Evolutionary conservation across 1,139 yeast species (phyloP).

Genomic region (Pichia sp.): DNA sequence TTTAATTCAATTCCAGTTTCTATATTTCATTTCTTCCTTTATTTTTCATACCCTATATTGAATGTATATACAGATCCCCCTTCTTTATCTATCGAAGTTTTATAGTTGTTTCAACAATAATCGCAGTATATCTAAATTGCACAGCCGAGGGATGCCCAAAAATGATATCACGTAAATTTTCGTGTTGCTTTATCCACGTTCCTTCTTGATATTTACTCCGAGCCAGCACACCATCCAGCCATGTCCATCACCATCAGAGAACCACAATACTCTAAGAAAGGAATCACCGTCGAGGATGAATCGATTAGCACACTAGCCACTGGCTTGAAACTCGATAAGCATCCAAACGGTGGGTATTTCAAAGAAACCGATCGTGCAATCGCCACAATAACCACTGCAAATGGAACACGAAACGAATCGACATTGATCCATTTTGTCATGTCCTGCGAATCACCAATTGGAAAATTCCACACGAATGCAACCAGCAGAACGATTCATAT

Average conservation of each 20-base stretch:
- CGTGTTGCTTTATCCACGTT: too few relatives aligned
- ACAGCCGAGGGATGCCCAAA: too few relatives aligned
- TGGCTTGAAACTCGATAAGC: conserved; percentile 35
- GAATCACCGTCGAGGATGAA: conserved; percentile 9
- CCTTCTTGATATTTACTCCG: too few relatives aligned
- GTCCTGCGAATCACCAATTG: conserved; percentile 45
- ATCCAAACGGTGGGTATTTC: conserved; percentile 51
- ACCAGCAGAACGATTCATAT: conserved; percentile 49
- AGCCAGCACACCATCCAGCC: background rate
- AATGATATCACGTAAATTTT: too few relatives aligned
- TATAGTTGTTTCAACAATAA: too few relatives aligned
- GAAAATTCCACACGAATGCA: conserved; percentile 43
- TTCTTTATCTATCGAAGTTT: too few relatives aligned
- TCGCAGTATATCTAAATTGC: too few relatives aligned
- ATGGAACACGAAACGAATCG: conserved; percentile 4
- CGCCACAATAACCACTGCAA: conserved; percentile 21
- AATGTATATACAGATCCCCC: too few relatives aligned
- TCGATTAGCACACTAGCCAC: conserved; percentile 19
- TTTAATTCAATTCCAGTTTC: too few relatives aligned
- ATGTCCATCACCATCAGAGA: conserved; percentile 9
- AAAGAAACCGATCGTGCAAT: conserved; percentile 47
- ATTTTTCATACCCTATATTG: too few relatives aligned
- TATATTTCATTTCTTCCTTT: too few relatives aligned
- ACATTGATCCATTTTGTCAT: conserved; percentile 47
- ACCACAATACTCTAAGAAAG: conserved; percentile 22